Base-by-base conservation (phyloP, 345 rosid species). In the rapeseed (Brassica napus) region DNA sequence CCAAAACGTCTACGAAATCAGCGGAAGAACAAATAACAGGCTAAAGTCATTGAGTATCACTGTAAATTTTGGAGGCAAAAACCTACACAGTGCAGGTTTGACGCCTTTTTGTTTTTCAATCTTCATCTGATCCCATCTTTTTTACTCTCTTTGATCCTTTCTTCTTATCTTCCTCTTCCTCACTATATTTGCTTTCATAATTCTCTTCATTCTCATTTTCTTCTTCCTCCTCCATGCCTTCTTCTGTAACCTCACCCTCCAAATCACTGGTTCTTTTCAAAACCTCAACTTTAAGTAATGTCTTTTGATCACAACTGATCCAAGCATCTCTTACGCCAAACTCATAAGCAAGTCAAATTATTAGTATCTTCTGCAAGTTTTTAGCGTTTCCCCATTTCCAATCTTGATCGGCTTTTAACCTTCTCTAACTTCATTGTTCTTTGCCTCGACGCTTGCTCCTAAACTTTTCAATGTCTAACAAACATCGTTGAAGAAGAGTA, bases 151-250 rank as follows among this genome's bases (percentile, higher is more conserved):
- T 91, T 34, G 86, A 88, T 1, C 78, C 80, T 74, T 87, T 86
- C 77, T 78, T 85, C 57, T 90, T 89, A 28, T 87, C 95, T 60
- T 85, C 94, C 78, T 94, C 98, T 0, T 91, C 97, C 65, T 91
- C 97, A 37, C 97, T 89, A 83, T 92, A 92, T 77, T 91, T 95
- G 10, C 94, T 91, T 84, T 91, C 98, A 3, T 92, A 89, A 57
- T 89, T 97, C 55, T 94, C 94, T 28, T 91, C 92, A 30, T 39
- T 37, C 49, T 42, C 14, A 42, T 42, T 4, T 9, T 42, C 49
- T 42, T 10, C 52, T 44, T 4, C 65, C 4, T 70, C 81, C 71
- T 91, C 98, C 15, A 83, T 31, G 34, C 94, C 97, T 18, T 89
- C 98, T 64, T 90, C 98, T 67, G 83, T 81, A 11, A 79, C 12